phyloP scores from a whole-genome alignment of 2,329 filamentous ascomycete species.

The Ophiognomonia clavigignenti-juglandacearum region DNA sequence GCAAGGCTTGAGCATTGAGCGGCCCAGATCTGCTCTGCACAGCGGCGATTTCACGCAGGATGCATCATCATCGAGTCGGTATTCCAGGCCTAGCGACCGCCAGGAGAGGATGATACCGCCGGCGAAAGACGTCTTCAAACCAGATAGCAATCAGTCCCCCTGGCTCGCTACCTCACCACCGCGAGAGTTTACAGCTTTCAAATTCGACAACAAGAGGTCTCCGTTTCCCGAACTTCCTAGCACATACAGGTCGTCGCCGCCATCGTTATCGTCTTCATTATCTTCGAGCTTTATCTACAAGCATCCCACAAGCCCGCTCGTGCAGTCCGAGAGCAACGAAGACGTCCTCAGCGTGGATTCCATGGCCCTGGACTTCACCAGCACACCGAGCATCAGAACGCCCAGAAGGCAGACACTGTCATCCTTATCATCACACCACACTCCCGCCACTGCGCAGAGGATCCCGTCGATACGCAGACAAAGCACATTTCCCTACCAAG shows the following conservation, averaged over 20 bases:
- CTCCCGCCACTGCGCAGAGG: constrained; percentile 19
- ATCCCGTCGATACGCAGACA: constrained; percentile 51
- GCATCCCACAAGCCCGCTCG: constrained; percentile 86
- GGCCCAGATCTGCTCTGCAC: constrained; percentile 73
- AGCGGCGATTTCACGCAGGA: constrained; percentile 60
- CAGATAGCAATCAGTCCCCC: constrained; percentile 20
- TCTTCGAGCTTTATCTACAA: constrained; percentile 79
- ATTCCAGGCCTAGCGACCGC: constrained; percentile 18
- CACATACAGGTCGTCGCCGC: constrained; percentile 42
- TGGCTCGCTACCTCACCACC: constrained; percentile 57
- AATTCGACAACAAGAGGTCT: constrained; percentile 30
- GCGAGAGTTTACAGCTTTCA: constrained; percentile 43
- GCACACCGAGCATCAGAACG: constrained; percentile 27
- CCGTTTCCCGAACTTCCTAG: constrained; percentile 19
- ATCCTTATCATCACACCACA: constrained; percentile 24
- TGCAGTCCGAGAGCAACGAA: constrained; percentile 81
- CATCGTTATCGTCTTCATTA: constrained; percentile 66
- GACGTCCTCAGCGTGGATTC: constrained; percentile 60
- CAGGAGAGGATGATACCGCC: constrained; percentile 8
- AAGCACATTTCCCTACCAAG: constrained; percentile 61
- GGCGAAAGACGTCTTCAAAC: constrained; percentile 12
- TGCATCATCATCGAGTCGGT: constrained; percentile 20
- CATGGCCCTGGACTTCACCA: constrained; percentile 43
- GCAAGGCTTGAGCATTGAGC: constrained; percentile 64
- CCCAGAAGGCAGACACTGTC: constrained; percentile 67